Evolutionary conservation across 169 alveolate species (phyloP).

Genomic region (Condylostoma magnum): DNA sequence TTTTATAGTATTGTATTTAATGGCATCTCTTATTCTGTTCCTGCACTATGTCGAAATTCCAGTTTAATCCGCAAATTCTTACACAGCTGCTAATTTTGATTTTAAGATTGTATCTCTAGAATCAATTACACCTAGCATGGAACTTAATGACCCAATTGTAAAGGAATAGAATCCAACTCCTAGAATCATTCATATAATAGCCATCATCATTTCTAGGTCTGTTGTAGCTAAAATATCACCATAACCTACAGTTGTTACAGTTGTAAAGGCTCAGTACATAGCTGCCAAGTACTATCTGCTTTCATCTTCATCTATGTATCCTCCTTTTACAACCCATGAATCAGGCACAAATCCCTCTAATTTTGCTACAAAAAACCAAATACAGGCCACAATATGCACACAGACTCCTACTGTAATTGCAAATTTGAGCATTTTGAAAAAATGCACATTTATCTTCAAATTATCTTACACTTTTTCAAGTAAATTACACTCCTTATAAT

Average conservation of each 20-base stretch:
- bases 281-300: background rate
- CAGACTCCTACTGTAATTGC: slow-evolving; percentile 25
- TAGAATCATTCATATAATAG: slow-evolving; percentile 4
- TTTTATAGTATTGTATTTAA: background rate
- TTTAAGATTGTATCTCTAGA: slow-evolving; percentile 51
- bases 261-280: slow-evolving; percentile 36
- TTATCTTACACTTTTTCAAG: background rate
- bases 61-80: slow-evolving; percentile 24
- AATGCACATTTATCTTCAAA: slow-evolving; percentile 26
- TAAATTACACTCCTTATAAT: background rate
- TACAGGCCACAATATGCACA: slow-evolving; percentile 67
- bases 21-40: slow-evolving; percentile 4
- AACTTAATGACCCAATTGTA: slow-evolving; percentile 66
- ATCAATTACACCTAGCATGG: slow-evolving; percentile 57
- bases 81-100: slow-evolving; percentile 39
- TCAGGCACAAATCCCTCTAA: slow-evolving; percentile 61
- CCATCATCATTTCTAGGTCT: slow-evolving; percentile 28
- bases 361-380: slow-evolving; percentile 70
- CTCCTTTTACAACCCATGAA: slow-evolving; percentile 69
- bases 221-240: slow-evolving; percentile 30
- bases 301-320: background rate
- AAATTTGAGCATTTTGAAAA: too few species aligned
- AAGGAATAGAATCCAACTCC: slow-evolving; percentile 49
- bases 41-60: background rate
- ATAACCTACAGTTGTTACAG: slow-evolving; percentile 37